Conservation (phyloP, 2,329 filamentous ascomycete species). For the Cyphellophora europaea region DNA sequence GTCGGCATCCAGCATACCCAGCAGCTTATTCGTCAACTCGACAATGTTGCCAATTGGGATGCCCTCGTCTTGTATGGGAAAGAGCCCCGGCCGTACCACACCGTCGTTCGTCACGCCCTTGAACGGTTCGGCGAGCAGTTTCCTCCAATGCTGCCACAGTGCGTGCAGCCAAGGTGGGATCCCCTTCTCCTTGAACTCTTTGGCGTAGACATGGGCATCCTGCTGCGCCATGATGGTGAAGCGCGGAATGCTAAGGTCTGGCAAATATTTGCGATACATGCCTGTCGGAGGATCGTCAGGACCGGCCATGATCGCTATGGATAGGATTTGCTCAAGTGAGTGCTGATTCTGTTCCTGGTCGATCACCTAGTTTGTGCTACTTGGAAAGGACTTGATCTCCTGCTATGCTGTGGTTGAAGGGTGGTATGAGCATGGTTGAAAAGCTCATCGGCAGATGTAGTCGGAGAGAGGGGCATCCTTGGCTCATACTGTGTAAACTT, state of each 20-base stretch:
- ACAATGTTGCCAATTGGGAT: constrained; percentile 52
- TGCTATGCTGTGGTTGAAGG: too few relatives aligned
- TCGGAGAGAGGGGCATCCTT: too few relatives aligned
- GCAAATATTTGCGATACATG: constrained; percentile 50
- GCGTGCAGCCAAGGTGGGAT: constrained; percentile 59
- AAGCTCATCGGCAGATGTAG: too few relatives aligned
- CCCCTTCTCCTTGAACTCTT: constrained; percentile 48
- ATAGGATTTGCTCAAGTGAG: too few relatives aligned
- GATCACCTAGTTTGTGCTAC: background rate
- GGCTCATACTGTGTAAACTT: too few relatives aligned
- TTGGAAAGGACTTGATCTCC: background rate
- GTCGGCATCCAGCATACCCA: constrained; percentile 37
- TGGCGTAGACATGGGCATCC: constrained; percentile 53
- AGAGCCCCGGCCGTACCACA: constrained; percentile 45
- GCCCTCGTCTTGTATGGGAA: constrained; percentile 53
- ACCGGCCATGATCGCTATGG: constrained; percentile 6
- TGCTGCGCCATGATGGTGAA: constrained; percentile 56
- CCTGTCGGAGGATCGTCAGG: background rate
- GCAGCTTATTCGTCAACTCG: constrained; percentile 36
- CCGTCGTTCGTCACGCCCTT: constrained; percentile 63
- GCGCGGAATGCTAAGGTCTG: constrained; percentile 50
- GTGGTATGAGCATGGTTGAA: too few relatives aligned
- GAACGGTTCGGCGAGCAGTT: constrained; percentile 54
- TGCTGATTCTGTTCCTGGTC: too few relatives aligned
- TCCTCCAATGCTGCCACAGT: constrained; percentile 50